A percentile compares a stretch with the other conserved stretches of the same genome.
phyloP scores from a whole-genome alignment of 2,329 filamentous ascomycete species.

The Knufia fluminis region DNA sequence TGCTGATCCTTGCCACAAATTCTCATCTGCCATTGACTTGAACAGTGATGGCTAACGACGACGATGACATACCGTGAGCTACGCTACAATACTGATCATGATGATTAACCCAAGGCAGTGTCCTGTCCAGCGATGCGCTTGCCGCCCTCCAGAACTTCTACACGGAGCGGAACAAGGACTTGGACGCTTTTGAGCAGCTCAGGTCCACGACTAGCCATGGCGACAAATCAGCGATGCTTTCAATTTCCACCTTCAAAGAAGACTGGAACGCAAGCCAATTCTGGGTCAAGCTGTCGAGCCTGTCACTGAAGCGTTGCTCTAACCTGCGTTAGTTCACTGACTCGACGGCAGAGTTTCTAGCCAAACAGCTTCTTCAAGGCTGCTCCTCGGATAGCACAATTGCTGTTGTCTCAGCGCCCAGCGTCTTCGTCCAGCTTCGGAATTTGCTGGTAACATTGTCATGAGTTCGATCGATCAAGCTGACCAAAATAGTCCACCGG shows the following conservation, averaged over 20 bases:
- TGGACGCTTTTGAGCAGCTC: slow-evolving; percentile 59
- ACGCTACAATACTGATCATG: not conserved
- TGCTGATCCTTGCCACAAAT: too few species aligned
- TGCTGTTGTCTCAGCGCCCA: slow-evolving; percentile 64
- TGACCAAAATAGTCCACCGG: not conserved
- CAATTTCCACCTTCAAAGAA: slow-evolving; percentile 65
- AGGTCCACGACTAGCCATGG: slow-evolving; percentile 52
- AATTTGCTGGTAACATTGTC: slow-evolving; percentile 51
- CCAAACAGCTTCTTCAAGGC: slow-evolving; percentile 55
- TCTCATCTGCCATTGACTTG: too few species aligned
- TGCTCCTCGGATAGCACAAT: slow-evolving; percentile 50
- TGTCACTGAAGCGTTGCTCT: not conserved
- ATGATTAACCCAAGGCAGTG: slow-evolving; percentile 31
- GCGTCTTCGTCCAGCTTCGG: slow-evolving; percentile 66
- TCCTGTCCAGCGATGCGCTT: slow-evolving; percentile 57
- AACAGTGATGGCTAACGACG: slow-evolving; percentile 15
- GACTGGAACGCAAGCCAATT: slow-evolving; percentile 81
- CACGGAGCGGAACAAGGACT: slow-evolving; percentile 57
- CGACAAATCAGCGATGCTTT: slow-evolving; percentile 33
- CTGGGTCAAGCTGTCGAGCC: slow-evolving; percentile 56
- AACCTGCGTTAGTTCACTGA: slow-evolving; percentile 52
- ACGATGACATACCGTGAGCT: slow-evolving; percentile 20
- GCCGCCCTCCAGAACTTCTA: slow-evolving; percentile 66
- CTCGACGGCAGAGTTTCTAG: slow-evolving; percentile 56
- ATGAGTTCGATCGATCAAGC: slow-evolving; percentile 4